A percentile compares a stretch with the other conserved stretches of the same genome.
These are phyloP conservation scores for Suhomyces guaymorum DNA, from an alignment of 1,139 yeast species.

Conservation along the genomic window DNA sequence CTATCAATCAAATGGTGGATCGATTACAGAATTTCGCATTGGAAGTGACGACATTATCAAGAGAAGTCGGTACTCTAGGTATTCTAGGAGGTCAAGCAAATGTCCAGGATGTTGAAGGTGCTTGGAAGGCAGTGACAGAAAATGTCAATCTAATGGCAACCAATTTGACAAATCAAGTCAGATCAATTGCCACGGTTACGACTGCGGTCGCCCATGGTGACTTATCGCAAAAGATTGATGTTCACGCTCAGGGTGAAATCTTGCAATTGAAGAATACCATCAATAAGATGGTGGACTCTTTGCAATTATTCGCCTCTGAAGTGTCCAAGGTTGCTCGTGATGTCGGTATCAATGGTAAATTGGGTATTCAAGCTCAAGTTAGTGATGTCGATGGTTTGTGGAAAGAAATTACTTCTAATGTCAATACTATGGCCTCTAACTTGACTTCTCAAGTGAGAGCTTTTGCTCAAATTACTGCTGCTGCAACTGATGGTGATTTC, in stretches of 20 bases:
- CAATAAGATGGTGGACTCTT: conserved; percentile 88
- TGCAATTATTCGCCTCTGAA: conserved; percentile 84
- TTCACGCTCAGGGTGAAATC: conserved; percentile 86
- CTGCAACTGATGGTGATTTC: conserved; percentile 92
- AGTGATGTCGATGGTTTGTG: conserved; percentile 88
- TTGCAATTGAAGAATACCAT: conserved; percentile 77
- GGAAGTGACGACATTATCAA: conserved; percentile 82
- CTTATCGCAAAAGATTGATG: conserved; percentile 81
- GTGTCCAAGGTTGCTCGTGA: conserved; percentile 89
- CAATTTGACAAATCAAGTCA: conserved; percentile 82
- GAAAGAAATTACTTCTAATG: conserved; percentile 92
- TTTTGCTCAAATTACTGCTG: conserved; percentile 89
- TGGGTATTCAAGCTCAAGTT: conserved; percentile 90
- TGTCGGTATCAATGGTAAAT: conserved; percentile 90
- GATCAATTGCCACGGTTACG: conserved; percentile 87
- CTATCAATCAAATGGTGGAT: conserved; percentile 86
- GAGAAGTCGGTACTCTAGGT: conserved; percentile 90
- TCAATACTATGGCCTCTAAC: conserved; percentile 89
- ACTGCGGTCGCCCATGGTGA: conserved; percentile 94
- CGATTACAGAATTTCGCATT: conserved; percentile 85
- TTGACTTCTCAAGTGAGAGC: conserved; percentile 91
- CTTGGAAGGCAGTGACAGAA: conserved; percentile 90
- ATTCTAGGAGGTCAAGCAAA: conserved; percentile 89
- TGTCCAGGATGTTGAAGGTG: conserved; percentile 90
- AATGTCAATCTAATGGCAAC: conserved; percentile 90